Evolutionary conservation across 1,139 yeast species (phyloP), one percentile per base, ranked within the genome.

Genomic region (Protomyces inundatus): DNA sequence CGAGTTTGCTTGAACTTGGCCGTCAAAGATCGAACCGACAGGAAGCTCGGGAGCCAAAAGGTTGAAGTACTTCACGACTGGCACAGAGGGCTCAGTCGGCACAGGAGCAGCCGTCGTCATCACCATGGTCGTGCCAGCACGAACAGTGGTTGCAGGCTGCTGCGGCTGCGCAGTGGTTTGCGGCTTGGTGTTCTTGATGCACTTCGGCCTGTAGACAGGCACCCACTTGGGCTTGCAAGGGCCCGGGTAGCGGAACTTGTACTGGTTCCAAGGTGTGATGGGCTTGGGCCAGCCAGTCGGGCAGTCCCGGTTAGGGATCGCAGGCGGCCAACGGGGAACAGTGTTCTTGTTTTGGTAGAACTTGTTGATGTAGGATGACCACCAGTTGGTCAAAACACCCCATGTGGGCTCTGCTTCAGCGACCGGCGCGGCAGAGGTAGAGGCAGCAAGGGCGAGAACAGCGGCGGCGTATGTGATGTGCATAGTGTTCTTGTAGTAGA

Each of bases 381-480:
- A 42, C 48, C 48, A 42, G 48, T 42, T 42, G 48, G 14, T n/a
- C 23, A 42, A 23, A 9, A 23, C 12, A n/a, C 48, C 48, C 4
- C 12, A 42, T n/a, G 48, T 42, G 7, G 48, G 48, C 9, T 42
- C 48, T 9, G 48, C 48, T 16, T 42, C 48, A 16, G 48, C 48
- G 4, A 42, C 48, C 4, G 48, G 48, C 14, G 48, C 7, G 4
- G 48, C 48, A 42, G 48, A 42, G 4, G 48, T 16, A n/a, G 48
- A 42, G 30, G 48, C 48, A 23, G 48, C 48, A 16, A 42, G 48
- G 14, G 48, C 48, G 9, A 42, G 30, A 16, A 42, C 48, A 42
- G 48, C 48, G n/a, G 48, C 48, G 48, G 48, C 48, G 48, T 42
- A 42, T 42, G 48, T 42, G 30, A 42, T 42, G 9, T 42, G 48